Evolutionary conservation across 805 yeast genomes (phyloP), one percentile per base, ranked within the genome.

Genomic region (Torulaspora gathmanii): DNA sequence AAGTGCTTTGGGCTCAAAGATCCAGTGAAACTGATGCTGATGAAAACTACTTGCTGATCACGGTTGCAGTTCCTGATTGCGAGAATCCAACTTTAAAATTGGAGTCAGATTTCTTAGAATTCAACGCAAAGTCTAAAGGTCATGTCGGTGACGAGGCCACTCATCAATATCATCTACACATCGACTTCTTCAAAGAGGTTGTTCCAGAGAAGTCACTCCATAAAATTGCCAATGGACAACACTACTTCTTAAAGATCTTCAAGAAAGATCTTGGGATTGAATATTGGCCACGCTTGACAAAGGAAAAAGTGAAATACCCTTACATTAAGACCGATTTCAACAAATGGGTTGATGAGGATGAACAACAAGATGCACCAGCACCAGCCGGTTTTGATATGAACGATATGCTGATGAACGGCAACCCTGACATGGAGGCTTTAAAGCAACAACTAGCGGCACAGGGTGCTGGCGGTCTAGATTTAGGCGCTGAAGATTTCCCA

Each of bases 281-380:
- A 63, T 91, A 69, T 74, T 91, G 99, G 99, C 98, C 99, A 56
- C 80, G 98, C 63, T 76, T 91, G 64, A 84, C 90, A 45, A 90
- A 89, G 70, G 90, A 85, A 58, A 87, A 89, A 72, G 74, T 77
- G 60, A 88, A 82, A 64, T 78, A 75, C 50, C 87, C 82, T 53
- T 86, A 78, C 68, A 78, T 91, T 64, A 86, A 86, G 73, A 91
- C 99, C 11, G 98, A 91, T 63, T 91, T 91, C 63, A 96, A 90
- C 71, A 86, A 83, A 68, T 91, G 99, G 99, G 95, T 86, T 33
- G 99, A 91, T 63, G 98, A 91, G 72, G 99, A 91, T 63, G 99
- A 91, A 70, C 99, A 91, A 70, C 89, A 87, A 33, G 34, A 40
- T 13, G 52, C 47, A 9, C 49, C 52, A 30, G 34, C 47, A 9